Evolutionary conservation across 106 monocot species (phyloP).

Genomic region (Amphibolis antarctica): DNA sequence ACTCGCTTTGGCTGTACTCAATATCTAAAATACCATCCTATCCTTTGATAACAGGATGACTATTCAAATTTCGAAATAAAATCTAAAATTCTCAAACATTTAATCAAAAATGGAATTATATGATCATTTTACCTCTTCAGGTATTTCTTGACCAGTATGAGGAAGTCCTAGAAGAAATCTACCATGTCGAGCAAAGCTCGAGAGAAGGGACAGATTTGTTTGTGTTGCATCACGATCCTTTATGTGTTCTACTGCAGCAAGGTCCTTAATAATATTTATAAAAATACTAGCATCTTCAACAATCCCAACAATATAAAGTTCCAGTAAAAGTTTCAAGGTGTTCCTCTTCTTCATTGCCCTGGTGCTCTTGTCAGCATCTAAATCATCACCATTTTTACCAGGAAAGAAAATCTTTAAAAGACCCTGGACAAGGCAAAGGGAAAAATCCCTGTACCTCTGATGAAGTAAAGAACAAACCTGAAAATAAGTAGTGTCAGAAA

Average conservation of each 20-base stretch:
- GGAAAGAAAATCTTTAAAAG: conserved; percentile 77
- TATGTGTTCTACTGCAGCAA: conserved; percentile 61
- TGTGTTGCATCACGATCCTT: conserved; percentile 88
- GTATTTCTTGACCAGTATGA: conserved; percentile 53
- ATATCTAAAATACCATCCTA: too few species aligned
- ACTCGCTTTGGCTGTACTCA: too few species aligned
- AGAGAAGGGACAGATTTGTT: conserved; percentile 82
- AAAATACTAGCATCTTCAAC: conserved; percentile 81
- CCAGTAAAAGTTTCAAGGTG: conserved; percentile 80
- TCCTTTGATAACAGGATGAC: too few species aligned
- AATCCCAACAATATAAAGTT: conserved; percentile 94
- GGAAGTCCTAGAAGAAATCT: conserved; percentile 65
- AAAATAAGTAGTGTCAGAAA: conserved; percentile 12
- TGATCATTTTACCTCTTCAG: conserved; percentile 54
- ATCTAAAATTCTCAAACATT: too few species aligned
- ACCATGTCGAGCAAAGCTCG: conserved; percentile 84
- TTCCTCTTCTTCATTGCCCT: conserved; percentile 87
- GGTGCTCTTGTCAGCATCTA: conserved; percentile 52
- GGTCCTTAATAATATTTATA: conserved; percentile 80
- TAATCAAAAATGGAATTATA: too few species aligned
- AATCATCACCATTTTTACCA: conserved; percentile 83
- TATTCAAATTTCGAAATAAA: too few species aligned
- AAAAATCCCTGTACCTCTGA: conserved; percentile 95
- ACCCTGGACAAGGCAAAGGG: conserved; percentile 75
- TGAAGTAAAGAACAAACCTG: conserved; percentile 93